Conservation (phyloP, 2,329 filamentous ascomycete genomes). For the Xylariaceae sp. region DNA sequence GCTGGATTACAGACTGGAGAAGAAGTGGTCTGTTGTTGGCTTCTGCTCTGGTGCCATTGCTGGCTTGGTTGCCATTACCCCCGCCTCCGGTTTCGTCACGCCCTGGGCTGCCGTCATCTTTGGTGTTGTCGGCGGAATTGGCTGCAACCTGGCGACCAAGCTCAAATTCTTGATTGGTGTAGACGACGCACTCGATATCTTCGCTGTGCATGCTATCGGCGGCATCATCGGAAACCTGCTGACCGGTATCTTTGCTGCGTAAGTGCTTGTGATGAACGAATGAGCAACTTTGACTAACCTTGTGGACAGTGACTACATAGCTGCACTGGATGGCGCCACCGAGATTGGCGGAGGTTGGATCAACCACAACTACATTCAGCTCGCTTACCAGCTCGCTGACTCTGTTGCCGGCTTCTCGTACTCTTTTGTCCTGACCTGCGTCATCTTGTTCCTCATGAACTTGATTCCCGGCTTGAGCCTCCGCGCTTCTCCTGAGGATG, state of each 20-base stretch:
- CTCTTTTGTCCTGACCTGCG: conserved; percentile 62
- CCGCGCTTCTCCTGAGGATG: conserved; percentile 62
- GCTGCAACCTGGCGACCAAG: conserved; percentile 85
- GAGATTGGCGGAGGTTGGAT: conserved; percentile 62
- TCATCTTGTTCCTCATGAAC: conserved; percentile 69
- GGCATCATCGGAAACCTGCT: conserved; percentile 77
- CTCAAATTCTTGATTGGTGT: conserved; percentile 70
- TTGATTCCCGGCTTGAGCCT: conserved; percentile 67
- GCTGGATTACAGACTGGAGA: conserved; percentile 85
- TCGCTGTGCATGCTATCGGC: conserved; percentile 83
- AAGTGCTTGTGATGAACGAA: conserved; percentile 28
- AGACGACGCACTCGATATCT: conserved; percentile 86
- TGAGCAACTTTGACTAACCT: conserved; percentile 1
- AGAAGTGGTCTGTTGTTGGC: conserved; percentile 89
- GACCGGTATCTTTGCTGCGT: conserved; percentile 74
- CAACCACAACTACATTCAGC: conserved; percentile 65
- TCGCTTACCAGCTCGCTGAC: conserved; percentile 69
- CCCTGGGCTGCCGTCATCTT: conserved; percentile 57
- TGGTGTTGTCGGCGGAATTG: conserved; percentile 56
- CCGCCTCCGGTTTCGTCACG: conserved; percentile 76
- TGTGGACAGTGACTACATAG: conserved; percentile 58
- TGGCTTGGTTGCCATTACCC: conserved; percentile 82
- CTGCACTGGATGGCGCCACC: conserved; percentile 65
- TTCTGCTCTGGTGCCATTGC: conserved; percentile 89
- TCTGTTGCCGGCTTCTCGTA: conserved; percentile 61